Percentiles rank a stretch among this genome's conserved stretches.
Evolutionary conservation across 2,329 filamentous ascomycete species (phyloP).

Genomic region (Microdochium nivale): DNA sequence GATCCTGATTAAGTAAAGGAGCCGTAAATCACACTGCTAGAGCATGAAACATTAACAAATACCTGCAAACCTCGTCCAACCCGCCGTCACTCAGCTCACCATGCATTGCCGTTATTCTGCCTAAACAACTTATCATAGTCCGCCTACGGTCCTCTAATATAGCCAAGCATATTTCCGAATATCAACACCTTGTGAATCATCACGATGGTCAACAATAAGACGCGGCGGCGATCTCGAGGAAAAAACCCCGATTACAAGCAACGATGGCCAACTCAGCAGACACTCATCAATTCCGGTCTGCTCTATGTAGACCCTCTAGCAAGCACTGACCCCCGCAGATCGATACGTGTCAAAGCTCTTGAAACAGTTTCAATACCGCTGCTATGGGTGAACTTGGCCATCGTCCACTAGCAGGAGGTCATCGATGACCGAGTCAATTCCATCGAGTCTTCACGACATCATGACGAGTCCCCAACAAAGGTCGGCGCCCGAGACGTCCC

Average conservation of each 20-base stretch:
- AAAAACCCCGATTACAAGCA: slow-evolving; percentile 1
- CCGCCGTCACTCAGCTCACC: too few species aligned
- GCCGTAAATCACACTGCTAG: too few species aligned
- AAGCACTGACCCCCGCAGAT: slow-evolving; percentile 2
- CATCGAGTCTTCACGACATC: slow-evolving; percentile 6
- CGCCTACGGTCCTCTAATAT: too few species aligned
- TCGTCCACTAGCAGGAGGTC: slow-evolving; percentile 13
- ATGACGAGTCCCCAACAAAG: slow-evolving; percentile 6
- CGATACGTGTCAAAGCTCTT: slow-evolving; percentile 7
- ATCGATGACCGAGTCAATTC: slow-evolving; percentile 11
- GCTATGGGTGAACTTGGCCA: slow-evolving; percentile 12
- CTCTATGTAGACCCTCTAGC: slow-evolving; percentile 1
- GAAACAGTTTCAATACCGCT: slow-evolving; percentile 10
- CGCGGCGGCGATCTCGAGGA: neutral
- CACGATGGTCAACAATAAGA: neutral
- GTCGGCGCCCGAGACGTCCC: slow-evolving; percentile 1
- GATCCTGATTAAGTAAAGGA: too few species aligned
- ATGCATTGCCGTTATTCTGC: too few species aligned
- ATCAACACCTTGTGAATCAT: neutral
- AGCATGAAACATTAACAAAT: too few species aligned
- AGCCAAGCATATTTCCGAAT: too few species aligned
- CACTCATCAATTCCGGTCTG: slow-evolving; percentile 11
- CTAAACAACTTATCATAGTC: too few species aligned
- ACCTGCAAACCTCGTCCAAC: too few species aligned
- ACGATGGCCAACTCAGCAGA: slow-evolving; percentile 20